Percentiles rank a stretch among this genome's conserved stretches.
phyloP scores from a whole-genome alignment of 2,329 filamentous ascomycete genomes.

The Colletotrichum cordylinicola region DNA sequence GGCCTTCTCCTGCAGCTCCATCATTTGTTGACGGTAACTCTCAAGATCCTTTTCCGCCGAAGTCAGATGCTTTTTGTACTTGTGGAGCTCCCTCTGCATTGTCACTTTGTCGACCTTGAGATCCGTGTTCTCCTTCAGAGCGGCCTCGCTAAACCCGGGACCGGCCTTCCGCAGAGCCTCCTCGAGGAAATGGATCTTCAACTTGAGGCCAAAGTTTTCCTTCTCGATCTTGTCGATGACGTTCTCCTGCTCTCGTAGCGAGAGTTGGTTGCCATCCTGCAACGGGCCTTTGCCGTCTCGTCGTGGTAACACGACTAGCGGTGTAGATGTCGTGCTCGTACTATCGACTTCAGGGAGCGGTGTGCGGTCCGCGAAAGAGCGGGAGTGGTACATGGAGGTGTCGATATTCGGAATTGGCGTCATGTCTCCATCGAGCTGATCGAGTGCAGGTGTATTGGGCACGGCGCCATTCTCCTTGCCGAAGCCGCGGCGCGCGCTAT shows the following conservation, averaged over 20 bases:
- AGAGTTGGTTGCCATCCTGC: conserved; percentile 88
- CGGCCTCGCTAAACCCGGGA: conserved; percentile 86
- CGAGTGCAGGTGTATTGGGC: conserved; percentile 72
- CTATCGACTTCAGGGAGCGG: conserved; percentile 72
- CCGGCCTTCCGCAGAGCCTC: conserved; percentile 87
- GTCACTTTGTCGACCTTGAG: conserved; percentile 92
- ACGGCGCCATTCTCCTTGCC: conserved; percentile 67
- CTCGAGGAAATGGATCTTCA: conserved; percentile 97
- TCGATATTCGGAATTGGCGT: conserved; percentile 78
- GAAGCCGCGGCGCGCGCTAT: conserved; percentile 66
- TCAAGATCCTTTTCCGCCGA: conserved; percentile 88
- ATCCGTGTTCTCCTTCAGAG: conserved; percentile 93
- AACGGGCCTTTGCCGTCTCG: conserved; percentile 71
- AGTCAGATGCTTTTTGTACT: conserved; percentile 83
- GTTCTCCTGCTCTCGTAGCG: conserved; percentile 91
- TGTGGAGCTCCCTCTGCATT: conserved; percentile 85
- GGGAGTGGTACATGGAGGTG: conserved; percentile 73
- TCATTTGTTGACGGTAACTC: conserved; percentile 79
- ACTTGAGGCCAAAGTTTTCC: conserved; percentile 95
- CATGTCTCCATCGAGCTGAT: conserved; percentile 72
- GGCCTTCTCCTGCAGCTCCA: conserved; percentile 82
- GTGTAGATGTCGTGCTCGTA: conserved; percentile 85
- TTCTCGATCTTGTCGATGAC: conserved; percentile 97
- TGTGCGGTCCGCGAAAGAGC: conserved; percentile 71
- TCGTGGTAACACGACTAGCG: conserved; percentile 72